phyloP scores from a whole-genome alignment of 2,329 filamentous ascomycete genomes.

The Arthrobotrys megalospora region DNA sequence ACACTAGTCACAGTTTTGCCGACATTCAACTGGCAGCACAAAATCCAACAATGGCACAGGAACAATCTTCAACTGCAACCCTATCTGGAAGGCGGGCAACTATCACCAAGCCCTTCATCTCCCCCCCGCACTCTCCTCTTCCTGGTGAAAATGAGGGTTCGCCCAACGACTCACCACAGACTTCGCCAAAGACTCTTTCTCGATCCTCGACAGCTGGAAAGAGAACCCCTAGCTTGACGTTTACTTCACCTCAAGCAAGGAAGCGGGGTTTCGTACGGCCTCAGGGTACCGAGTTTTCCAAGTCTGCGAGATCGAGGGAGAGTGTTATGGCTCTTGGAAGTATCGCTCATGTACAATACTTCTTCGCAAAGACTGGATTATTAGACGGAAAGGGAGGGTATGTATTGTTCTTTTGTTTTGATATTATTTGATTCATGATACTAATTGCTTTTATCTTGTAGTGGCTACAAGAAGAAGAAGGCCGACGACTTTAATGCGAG shows the following conservation, averaged over 20 bases:
- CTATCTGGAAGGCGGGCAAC: slow-evolving; percentile 12
- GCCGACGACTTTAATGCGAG: slow-evolving; percentile 29
- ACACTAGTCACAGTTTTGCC: slow-evolving; percentile 54
- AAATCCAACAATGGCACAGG: slow-evolving; percentile 49
- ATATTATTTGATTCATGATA: slow-evolving; percentile 4
- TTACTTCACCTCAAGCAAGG: slow-evolving; percentile 60
- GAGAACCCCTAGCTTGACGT: slow-evolving; percentile 56
- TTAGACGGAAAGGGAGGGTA: slow-evolving; percentile 89
- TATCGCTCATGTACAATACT: slow-evolving; percentile 97
- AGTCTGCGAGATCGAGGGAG: slow-evolving; percentile 89
- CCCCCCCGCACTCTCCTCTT: slow-evolving; percentile 59
- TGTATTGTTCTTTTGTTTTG: slow-evolving; percentile 35
- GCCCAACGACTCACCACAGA: slow-evolving; percentile 43
- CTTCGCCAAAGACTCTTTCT: slow-evolving; percentile 49
- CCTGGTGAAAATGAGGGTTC: slow-evolving; percentile 48
- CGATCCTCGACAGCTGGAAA: slow-evolving; percentile 50
- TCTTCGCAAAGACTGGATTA: slow-evolving; percentile 94
- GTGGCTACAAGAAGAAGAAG: slow-evolving; percentile 49
- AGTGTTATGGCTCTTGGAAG: slow-evolving; percentile 96
- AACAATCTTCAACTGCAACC: slow-evolving; percentile 24
- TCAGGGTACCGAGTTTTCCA: slow-evolving; percentile 88
- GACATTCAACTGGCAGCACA: slow-evolving; percentile 37
- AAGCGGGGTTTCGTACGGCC: slow-evolving; percentile 89
- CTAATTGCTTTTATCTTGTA: slow-evolving; percentile 26
- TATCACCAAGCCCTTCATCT: slow-evolving; percentile 60